Percentiles rank a stretch among this genome's conserved stretches.
phyloP scores from a whole-genome alignment of 2,329 filamentous ascomycete genomes.

The Talaromyces sp. region DNA sequence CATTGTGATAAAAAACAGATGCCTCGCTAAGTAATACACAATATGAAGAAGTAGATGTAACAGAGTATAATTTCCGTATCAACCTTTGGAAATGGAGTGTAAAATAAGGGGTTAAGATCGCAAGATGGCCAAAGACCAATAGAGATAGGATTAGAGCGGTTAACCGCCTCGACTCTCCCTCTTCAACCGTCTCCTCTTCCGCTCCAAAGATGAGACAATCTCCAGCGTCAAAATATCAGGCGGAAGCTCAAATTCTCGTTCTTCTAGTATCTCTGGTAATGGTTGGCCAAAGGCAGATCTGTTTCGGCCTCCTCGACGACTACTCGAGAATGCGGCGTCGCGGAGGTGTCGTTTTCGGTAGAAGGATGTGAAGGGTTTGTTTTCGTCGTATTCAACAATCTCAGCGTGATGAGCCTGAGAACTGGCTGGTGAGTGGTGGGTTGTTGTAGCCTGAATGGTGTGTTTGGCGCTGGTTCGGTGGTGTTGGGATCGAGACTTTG shows the following conservation, averaged over 20 bases:
- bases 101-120: too few relatives aligned
- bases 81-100: not conserved
- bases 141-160: not conserved
- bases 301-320: constrained; percentile 63
- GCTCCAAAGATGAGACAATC: constrained; percentile 36
- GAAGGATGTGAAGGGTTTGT: constrained; percentile 75
- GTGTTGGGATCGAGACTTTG: not conserved
- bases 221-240: constrained; percentile 50
- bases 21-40: not conserved
- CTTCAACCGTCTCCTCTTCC: constrained; percentile 34
- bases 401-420: not conserved
- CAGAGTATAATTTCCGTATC: too few relatives aligned
- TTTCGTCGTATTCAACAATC: not conserved
- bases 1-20: not conserved
- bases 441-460: not conserved
- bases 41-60: not conserved
- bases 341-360: constrained; percentile 75
- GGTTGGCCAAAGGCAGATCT: constrained; percentile 75
- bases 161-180: constrained; percentile 24
- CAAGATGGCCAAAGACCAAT: not conserved
- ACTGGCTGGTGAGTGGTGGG: not conserved
- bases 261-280: constrained; percentile 62
- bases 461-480: not conserved
- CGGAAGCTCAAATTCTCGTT: constrained; percentile 70
- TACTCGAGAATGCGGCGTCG: constrained; percentile 68